Evolutionary conservation across 1,284 basidiomycete genomes (phyloP), one percentile per base, ranked within the genome.

Genomic region (Irpex rosettiformis): DNA sequence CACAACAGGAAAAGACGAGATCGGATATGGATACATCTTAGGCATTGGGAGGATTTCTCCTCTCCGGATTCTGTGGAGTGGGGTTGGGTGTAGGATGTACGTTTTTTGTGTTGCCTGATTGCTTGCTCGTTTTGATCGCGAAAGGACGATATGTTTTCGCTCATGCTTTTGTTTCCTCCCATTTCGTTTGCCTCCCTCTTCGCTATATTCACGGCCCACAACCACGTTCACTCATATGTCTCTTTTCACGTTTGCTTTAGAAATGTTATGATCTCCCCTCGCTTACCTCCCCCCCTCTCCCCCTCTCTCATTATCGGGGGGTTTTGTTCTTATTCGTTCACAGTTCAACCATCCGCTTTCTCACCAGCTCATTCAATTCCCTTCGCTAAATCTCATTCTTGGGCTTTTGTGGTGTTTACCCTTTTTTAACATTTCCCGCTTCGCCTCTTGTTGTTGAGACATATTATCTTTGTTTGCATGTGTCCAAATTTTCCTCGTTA

Each of bases 11-110:
- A 16, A 37, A 37, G 33, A 21, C 53, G 6, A 21, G 58, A 28
- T 62, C 56, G 47, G 51, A 58, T 5, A 62, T 58, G 58, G 58
- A 62, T 30, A 54, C 54, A 24, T 37, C 61, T 18, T 62, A 30
- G 42, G 53, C 28, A n/a, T 18, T 22, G 27, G 45, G 8, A 37
- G 33, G 33, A 11, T 16, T 37, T 10, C 16, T 37, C 11, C 18
- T 10, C 18, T 48, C 4, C 4, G 18, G 11, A 21, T 42, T 42
- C 37, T 42, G 37, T n/a, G 45, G 21, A n/a, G 24, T 25, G 45
- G 16, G 16, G 16, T 11, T 3, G 33, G 33, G 16, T 2, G 33
- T 8, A 37, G 16, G 33, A 37, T 37, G 33, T 37, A 37, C 33
- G 33, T 37, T 37, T 37, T 58, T 24, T 28, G 47, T 22, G 25